Base-by-base conservation (phyloP, 1,284 basidiomycete genomes). In the Stygiomarasmius scandens region DNA sequence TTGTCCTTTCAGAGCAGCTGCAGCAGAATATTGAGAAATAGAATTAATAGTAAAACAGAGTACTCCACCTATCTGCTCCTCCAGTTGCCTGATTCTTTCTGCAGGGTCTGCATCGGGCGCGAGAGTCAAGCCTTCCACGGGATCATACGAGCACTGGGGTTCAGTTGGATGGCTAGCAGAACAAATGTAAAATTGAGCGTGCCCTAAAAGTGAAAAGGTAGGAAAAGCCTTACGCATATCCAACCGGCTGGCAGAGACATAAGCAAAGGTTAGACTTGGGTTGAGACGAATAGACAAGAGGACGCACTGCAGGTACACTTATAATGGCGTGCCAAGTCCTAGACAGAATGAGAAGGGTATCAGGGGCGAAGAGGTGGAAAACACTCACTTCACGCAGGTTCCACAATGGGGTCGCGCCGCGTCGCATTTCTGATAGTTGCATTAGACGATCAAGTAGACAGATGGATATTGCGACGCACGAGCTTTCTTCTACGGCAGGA, bases 101-200 rank as follows among this genome's bases (percentile, higher is more conserved):
- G 82, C 64, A 16, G 90, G 89, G 70, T 92, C 87, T 19, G 83
- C 82, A 58, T 91, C 87, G 53, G 89, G 83, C 23, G 88, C 84
- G 36, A 92, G 80, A 12, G 83, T 79, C 41, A 92, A 71, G 16
- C 90, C 90, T 67, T 93, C 91, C 16, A 92, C 85, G 1, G 90
- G 91, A 71, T 93, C 90, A 68, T 93, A 93, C 8, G 83, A 83
- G 66, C 90, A 93, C 66, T 87, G 86, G 2, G 90, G 90, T 69
- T 92, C 89, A 12, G 81, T 77, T 14, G 91, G 91, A 72, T 93
- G 90, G 29, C 90, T 92, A 58, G 52, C 56, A 19, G 46, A 25
- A 41, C 45, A 41, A 32, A 20, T 44, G n/a, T n/a, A n/a, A n/a
- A n/a, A n/a, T n/a, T n/a, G n/a, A n/a, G n/a, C n/a, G n/a, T n/a